Percentiles rank a stretch among this genome's conserved stretches.
These are phyloP conservation scores for Panellus pusillus DNA, from an alignment of 768 basidiomycete genomes.

Conservation along the genomic window DNA sequence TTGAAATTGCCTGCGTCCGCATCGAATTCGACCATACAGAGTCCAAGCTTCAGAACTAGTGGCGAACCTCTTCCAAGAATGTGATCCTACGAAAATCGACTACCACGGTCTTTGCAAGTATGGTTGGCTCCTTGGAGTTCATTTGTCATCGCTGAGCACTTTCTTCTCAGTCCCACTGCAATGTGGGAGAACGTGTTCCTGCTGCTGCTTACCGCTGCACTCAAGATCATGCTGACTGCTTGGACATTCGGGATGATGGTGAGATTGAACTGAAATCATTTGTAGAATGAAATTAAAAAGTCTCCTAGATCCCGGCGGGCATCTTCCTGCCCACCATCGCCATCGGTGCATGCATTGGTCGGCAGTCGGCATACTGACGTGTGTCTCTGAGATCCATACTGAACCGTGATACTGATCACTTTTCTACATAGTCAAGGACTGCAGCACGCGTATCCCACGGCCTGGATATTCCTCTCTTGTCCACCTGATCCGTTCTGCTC, in stretches of 20 bases:
- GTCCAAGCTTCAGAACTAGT: conserved; percentile 82
- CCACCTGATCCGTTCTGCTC: conserved; percentile 55
- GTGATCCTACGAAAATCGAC: conserved; percentile 63
- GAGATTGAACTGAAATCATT: conserved; percentile 16
- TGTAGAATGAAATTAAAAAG: not conserved
- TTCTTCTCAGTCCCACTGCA: conserved; percentile 52
- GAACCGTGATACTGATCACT: conserved; percentile 4
- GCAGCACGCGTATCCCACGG: conserved; percentile 62
- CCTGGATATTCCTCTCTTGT: conserved; percentile 72
- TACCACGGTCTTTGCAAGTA: conserved; percentile 84
- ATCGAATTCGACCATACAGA: conserved; percentile 30
- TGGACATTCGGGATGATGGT: conserved; percentile 86
- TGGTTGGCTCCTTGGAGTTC: conserved; percentile 24
- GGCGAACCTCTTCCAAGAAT: conserved; percentile 81
- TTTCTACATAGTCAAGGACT: conserved; percentile 54
- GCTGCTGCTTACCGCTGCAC: conserved; percentile 57
- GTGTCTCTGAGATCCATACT: conserved; percentile 23
- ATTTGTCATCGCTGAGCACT: not conserved
- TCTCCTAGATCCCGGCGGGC: conserved; percentile 65
- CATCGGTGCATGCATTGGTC: conserved; percentile 71
- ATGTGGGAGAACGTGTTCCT: conserved; percentile 69
- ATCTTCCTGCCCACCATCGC: conserved; percentile 78
- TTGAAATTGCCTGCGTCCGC: not conserved
- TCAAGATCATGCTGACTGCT: conserved; percentile 64
- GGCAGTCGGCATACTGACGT: conserved; percentile 73